Conservation (phyloP, 345 rosid species). For the Firmiana major region DNA sequence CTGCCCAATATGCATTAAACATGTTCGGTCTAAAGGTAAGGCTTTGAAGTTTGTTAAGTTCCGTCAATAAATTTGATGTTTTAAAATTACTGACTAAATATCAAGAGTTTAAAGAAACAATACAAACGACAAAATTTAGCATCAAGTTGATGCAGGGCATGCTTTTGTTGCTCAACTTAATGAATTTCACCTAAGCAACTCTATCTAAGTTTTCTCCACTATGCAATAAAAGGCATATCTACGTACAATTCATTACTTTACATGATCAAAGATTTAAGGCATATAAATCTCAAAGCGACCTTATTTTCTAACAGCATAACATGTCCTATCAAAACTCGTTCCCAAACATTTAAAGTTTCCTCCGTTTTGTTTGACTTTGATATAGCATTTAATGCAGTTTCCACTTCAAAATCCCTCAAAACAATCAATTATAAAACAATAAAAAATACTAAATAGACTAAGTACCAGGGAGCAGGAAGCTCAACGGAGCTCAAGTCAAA, state of each 20-base stretch:
- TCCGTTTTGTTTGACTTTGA: not conserved
- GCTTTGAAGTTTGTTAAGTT: not conserved
- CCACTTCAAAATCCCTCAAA: not conserved
- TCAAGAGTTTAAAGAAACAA: too few relatives aligned
- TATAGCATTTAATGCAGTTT: slow-evolving; percentile 8
- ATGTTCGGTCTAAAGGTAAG: not conserved
- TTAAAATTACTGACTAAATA: not conserved
- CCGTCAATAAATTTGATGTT: not conserved
- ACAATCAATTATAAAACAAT: not conserved
- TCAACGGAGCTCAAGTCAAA: slow-evolving; percentile 45
- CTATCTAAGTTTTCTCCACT: not conserved
- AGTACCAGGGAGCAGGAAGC: slow-evolving; percentile 89
- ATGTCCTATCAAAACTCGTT: not conserved
- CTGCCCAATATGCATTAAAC: not conserved
- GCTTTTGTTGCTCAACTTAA: not conserved
- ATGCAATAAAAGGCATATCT: not conserved
- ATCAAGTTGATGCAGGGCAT: not conserved
- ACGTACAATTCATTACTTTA: not conserved
- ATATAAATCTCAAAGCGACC: not conserved
- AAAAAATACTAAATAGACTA: not conserved
- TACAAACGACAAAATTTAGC: not conserved
- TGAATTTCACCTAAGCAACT: not conserved
- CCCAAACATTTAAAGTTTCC: not conserved
- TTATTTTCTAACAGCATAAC: not conserved
- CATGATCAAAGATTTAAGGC: not conserved